Evolutionary conservation across 2,329 filamentous ascomycete species (phyloP), one percentile per base, ranked within the genome.

Genomic region (Colletotrichum lindemuthianum): DNA sequence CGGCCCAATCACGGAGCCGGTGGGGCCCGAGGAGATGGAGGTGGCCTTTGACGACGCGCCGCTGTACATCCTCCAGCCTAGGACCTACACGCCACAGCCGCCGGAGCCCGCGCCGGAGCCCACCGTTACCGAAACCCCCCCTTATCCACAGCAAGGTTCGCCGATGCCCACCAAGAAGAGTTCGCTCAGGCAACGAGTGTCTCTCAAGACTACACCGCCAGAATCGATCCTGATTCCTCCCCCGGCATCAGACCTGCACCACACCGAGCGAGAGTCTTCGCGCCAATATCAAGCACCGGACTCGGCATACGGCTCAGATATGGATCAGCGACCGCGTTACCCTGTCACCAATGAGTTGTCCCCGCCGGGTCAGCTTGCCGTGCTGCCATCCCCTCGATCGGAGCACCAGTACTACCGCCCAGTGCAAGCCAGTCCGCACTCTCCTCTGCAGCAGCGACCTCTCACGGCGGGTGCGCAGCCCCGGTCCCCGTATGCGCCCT

Each of bases 371-470:
- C 71, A 81, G 13, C 73, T 71, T 2, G 78, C 77, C 0, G 75
- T 79, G 2, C 73, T 84, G 24, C 80, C 81, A 1, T 84, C 82
- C 4, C 84, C 84, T 3, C 77, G 78, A 15, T 85, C 83, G 0
- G 84, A 87, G 16, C 78, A 80, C 57, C 87, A 89, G 67, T 84
- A 81, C 68, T 90, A 88, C 74, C 84, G 83, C 10, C 87, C 88
- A 0, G 87, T 90, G 2, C 83, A 84, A 48, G 87, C 87, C 12
- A 88, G 84, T 48, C 87, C 87, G 4, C 84, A 90, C 69, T 90
- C 87, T 6, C 87, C 88, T 11, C 75, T 90, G 1, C 87, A 89
- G 72, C 86, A 86, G 71, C 77, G 82, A 37, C 86, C 84, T 34
- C 86, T 85, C 74, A 89, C 82, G 15, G 79, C 86, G 2, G 82